Percentiles rank a stretch among this genome's conserved stretches.
phyloP scores from a whole-genome alignment of 148 eudicot genomes.

The Linanthus parryae region DNA sequence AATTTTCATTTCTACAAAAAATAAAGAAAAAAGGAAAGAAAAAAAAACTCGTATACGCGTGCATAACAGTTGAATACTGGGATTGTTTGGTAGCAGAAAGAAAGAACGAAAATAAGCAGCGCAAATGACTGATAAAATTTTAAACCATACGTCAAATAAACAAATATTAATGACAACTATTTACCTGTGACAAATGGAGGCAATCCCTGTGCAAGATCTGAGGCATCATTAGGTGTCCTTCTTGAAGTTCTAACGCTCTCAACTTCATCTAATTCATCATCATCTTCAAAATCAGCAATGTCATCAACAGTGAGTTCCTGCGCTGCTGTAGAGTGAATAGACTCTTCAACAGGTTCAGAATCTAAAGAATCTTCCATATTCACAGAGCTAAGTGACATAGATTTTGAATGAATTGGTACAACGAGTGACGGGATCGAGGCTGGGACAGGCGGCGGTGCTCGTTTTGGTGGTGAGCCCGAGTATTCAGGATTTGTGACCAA shows the following conservation, averaged over 20 bases:
- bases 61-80: no score
- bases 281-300: constrained; percentile 95
- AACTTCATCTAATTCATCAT: constrained; percentile 67
- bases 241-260: constrained; percentile 78
- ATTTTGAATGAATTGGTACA: constrained; percentile 47
- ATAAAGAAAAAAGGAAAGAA: no score
- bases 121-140: no score
- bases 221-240: constrained; percentile 83
- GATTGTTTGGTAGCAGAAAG: no score
- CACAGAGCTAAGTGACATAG: constrained; percentile 35
- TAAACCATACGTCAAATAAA: no score
- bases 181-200: constrained; percentile 92
- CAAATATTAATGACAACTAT: constrained; percentile 2
- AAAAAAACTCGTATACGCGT: no score
- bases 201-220: constrained; percentile 62
- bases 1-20: no score
- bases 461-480: constrained; percentile 95
- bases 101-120: no score
- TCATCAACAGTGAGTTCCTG: constrained; percentile 90
- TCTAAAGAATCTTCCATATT: constrained; percentile 30
- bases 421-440: constrained; percentile 41
- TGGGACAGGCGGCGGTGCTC: constrained; percentile 70
- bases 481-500: constrained; percentile 68
- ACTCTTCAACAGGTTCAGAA: constrained; percentile 27
- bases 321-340: constrained; percentile 54